Evolutionary conservation across 176 grass and related monocot genomes (phyloP).

Genomic region (Rhipidocladum racemiflorum): DNA sequence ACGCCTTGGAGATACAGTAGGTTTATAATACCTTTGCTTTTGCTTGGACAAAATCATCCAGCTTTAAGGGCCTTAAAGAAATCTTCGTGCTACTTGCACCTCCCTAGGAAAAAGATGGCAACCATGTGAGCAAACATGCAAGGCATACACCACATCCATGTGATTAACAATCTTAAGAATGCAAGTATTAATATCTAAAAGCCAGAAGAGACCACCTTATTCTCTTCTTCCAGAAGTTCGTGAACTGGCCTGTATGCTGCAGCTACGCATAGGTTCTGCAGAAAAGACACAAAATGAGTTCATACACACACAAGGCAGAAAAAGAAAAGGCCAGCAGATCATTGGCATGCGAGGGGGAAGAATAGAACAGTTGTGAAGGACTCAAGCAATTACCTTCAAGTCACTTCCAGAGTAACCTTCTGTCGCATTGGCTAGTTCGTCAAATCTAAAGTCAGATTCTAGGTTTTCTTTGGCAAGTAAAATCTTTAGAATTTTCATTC

Average conservation of each 20-base stretch:
- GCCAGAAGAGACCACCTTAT: conserved; percentile 34
- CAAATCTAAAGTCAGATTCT: conserved; percentile 59
- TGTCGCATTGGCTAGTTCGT: conserved; percentile 69
- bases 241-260: conserved; percentile 95
- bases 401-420: conserved; percentile 97
- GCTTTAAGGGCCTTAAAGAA: conserved; percentile 56
- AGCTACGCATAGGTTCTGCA: conserved; percentile 83
- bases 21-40: conserved; percentile 75
- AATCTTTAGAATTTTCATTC: conserved; percentile 82
- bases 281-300: conserved; percentile 9
- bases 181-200: neutral
- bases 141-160: neutral
- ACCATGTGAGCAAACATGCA: conserved; percentile 23
- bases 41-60: conserved; percentile 86
- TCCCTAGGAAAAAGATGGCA: conserved; percentile 43
- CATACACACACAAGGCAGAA: neutral
- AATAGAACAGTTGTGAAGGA: neutral
- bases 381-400: conserved; percentile 62
- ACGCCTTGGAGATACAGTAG: neutral
- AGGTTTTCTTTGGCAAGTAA: conserved; percentile 89
- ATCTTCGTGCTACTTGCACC: conserved; percentile 10
- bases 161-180: neutral
- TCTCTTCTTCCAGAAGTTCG: conserved; percentile 85
- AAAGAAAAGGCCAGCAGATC: neutral
- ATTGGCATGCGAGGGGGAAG: neutral